phyloP scores from a whole-genome alignment of 2,329 filamentous ascomycete species.

The Aspergillus pseudoglaucus region DNA sequence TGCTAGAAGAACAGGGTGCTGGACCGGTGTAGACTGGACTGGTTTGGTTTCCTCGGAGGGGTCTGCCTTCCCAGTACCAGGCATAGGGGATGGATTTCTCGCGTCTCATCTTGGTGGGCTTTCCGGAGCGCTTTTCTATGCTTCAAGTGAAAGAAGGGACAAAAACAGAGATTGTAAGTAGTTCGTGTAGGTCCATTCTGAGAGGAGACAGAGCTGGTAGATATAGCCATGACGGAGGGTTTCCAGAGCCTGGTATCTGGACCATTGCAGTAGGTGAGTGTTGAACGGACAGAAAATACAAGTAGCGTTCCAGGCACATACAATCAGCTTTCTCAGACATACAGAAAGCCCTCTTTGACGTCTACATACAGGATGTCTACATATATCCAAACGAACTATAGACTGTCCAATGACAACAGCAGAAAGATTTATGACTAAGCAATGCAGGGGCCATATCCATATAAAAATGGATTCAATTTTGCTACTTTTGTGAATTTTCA shows the following conservation, averaged over 20 bases:
- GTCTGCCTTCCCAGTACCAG: conserved; percentile 20
- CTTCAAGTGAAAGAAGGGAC: not conserved
- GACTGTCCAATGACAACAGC: not conserved
- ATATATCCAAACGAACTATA: not conserved
- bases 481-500: not conserved
- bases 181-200: not conserved
- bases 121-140: not conserved
- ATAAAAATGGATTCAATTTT: not conserved
- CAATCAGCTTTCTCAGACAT: not conserved
- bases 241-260: not conserved
- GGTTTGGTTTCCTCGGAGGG: conserved; percentile 7
- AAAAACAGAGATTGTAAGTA: not conserved
- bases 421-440: not conserved
- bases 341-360: no score
- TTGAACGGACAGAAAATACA: not conserved
- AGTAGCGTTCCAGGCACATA: not conserved
- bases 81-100: conserved; percentile 11
- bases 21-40: conserved; percentile 3
- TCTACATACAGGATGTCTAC: no score
- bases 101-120: conserved; percentile 2
- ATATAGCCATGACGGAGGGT: not conserved
- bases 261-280: not conserved
- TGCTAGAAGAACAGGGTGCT: not conserved
- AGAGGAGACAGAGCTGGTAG: not conserved
- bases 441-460: not conserved